Evolutionary conservation across 345 rosid genomes (phyloP), one percentile per base, ranked within the genome.

Genomic region (Microcos paniculata): DNA sequence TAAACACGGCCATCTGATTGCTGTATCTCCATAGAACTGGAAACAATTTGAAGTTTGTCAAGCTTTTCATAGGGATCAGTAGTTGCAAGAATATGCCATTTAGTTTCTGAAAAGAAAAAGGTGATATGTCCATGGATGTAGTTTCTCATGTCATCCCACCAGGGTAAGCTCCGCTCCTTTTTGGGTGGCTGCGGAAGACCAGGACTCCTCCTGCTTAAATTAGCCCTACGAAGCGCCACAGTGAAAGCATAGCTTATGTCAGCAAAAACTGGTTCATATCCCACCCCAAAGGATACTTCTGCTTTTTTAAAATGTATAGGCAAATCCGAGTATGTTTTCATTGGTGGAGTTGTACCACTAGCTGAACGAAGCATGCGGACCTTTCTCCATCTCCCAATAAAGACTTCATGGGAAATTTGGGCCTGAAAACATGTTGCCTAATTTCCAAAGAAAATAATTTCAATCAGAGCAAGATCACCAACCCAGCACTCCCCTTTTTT

Each of bases 71-170:
- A 96, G 62, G 99, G 98, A 88, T 96, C 99, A 42, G 92, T 85
- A 67, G 98, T 92, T 42, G 96, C 97, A 78, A 93, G 97, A 80
- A 96, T 51, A 74, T 84, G 74, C 94, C 94, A 92, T 49, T 83
- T 81, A 52, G 92, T 84, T 80, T 93, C 94, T 76, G 88, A 82
- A 80, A 96, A 93, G 77, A 81, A 81, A 64, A 96, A 80, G 63
- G 88, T 75, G 70, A 88, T 82, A 78, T 84, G 89, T 79, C 99
- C 98, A 80, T 96, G 99, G 71, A 93, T 84, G 82, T 93, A 96
- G 80, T 96, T 90, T 82, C 99, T 90, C 95, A 94, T 88, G 61
- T 93, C 99, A 90, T 96, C 99, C 99, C 99, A 96, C 99, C 99
- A 96, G 0, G 99, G 98, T 71, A 96, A 92, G 79, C 85, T 96